A percentile compares a stretch with the other conserved stretches of the same genome.
phyloP scores from a whole-genome alignment of 129 eudicot species.

The carrot (Daucus carota) region DNA sequence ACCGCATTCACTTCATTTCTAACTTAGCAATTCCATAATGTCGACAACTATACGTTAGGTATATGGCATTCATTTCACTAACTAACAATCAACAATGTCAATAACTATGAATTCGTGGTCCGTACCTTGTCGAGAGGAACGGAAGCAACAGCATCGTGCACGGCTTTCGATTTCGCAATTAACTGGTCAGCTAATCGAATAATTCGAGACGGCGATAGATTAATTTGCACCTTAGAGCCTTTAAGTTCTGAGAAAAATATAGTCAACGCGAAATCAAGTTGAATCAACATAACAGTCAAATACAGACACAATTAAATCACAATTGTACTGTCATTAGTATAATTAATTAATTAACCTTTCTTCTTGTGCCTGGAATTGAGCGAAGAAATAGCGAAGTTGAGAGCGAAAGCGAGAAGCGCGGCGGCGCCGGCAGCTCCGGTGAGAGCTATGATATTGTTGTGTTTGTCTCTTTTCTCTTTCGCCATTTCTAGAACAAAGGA shows the following conservation, averaged over 20 bases:
- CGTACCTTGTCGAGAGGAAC: slow-evolving; percentile 82
- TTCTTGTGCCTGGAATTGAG: slow-evolving; percentile 40
- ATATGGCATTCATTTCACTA: no score
- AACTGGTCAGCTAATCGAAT: slow-evolving; percentile 53
- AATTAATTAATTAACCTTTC: slow-evolving; percentile 27
- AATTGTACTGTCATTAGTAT: not conserved
- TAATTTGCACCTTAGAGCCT: slow-evolving; percentile 54
- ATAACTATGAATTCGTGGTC: not conserved
- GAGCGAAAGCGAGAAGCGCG: slow-evolving; percentile 66
- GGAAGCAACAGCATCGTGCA: slow-evolving; percentile 75
- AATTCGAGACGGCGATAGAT: slow-evolving; percentile 64
- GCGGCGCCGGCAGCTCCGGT: slow-evolving; percentile 91
- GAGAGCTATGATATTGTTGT: slow-evolving; percentile 43
- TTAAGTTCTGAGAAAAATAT: slow-evolving; percentile 40
- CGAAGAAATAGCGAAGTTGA: slow-evolving; percentile 49
- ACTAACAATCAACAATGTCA: no score
- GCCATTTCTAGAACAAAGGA: not conserved
- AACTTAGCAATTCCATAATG: not conserved
- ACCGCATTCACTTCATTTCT: not conserved
- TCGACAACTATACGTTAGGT: not conserved
- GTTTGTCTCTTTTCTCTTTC: slow-evolving; percentile 8
- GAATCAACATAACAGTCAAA: not conserved
- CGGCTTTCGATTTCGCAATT: slow-evolving; percentile 64
- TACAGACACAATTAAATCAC: not conserved
- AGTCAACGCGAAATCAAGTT: not conserved